Evolutionary conservation across 108 stramenopile species (phyloP).

Genomic region (Cylindrotheca fusiformis): DNA sequence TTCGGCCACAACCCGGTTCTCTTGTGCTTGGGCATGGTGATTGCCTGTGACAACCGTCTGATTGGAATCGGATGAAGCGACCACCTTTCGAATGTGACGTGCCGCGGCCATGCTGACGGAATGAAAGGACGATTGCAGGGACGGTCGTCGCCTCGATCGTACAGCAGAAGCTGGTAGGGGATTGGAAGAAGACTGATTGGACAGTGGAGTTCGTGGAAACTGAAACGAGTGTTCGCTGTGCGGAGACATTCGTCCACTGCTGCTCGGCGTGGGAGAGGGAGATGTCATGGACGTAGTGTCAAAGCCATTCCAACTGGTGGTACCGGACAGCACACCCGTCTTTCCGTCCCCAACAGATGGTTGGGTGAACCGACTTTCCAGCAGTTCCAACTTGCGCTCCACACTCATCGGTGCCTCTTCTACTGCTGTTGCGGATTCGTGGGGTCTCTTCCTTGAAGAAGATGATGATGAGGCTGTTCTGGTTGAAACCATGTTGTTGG

Average conservation of each 20-base stretch:
- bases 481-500: no score
- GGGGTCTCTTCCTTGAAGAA: not conserved
- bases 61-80: conserved; percentile 10
- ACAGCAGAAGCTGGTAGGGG: conserved; percentile 11
- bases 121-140: conserved; percentile 20
- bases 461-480: no score
- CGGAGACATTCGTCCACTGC: not conserved
- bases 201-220: not conserved
- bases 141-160: conserved; percentile 24
- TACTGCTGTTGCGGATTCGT: not conserved
- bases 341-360: conserved; percentile 4
- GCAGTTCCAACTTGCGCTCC: conserved; percentile 45
- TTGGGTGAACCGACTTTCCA: conserved; percentile 51
- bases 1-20: conserved; percentile 27
- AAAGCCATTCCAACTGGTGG: not conserved
- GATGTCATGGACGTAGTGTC: not conserved
- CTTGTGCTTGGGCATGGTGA: conserved; percentile 7
- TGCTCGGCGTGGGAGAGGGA: not conserved
- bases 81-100: conserved; percentile 44
- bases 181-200: not conserved
- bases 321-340: not conserved
- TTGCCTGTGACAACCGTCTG: conserved; percentile 5
- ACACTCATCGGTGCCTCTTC: conserved; percentile 13
- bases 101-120: conserved; percentile 36
- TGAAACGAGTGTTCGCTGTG: not conserved